Conservation (phyloP, 176 grass and related monocot genomes). For the Cenchrus americanus region DNA sequence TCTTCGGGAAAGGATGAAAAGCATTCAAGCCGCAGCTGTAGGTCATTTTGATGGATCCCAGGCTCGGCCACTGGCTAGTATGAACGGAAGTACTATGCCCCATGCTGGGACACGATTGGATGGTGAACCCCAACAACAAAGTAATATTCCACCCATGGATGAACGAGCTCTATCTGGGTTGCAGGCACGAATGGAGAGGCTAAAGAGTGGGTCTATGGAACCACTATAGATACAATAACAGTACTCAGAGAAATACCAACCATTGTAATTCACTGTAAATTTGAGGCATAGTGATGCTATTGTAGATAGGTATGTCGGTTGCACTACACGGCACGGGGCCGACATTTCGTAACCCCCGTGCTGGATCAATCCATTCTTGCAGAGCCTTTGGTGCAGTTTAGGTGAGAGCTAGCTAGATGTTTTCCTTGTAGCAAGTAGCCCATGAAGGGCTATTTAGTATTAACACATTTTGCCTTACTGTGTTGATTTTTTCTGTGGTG, state of each 20-base stretch:
- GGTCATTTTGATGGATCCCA: constrained; percentile 66
- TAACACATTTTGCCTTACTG: constrained; percentile 24
- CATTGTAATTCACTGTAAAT: constrained; percentile 87
- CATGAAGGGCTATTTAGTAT: constrained; percentile 39
- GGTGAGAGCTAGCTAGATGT: constrained; percentile 38
- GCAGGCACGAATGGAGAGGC: constrained; percentile 94
- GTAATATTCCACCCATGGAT: constrained; percentile 83
- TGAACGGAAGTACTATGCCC: constrained; percentile 54
- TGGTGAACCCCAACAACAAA: constrained; percentile 60
- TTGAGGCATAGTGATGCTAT: constrained; percentile 52
- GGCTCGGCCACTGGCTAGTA: constrained; percentile 52
- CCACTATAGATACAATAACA: constrained; percentile 66
- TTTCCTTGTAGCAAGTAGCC: constrained; percentile 46
- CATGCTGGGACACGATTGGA: constrained; percentile 50
- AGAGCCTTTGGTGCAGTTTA: constrained; percentile 42
- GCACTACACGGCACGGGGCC: constrained; percentile 35
- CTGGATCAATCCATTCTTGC: constrained; percentile 44
- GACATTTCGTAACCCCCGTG: constrained; percentile 52
- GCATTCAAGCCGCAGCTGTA: constrained; percentile 91
- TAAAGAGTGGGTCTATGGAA: constrained; percentile 92
- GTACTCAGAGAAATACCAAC: constrained; percentile 37
- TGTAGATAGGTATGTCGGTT: constrained; percentile 63
- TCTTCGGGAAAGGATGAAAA: constrained; percentile 99
- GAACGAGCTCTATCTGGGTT: constrained; percentile 91
- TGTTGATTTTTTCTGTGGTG: constrained; percentile 44